phyloP scores from a whole-genome alignment of 2,329 filamentous ascomycete genomes.

The Emericellopsis atlantica region DNA sequence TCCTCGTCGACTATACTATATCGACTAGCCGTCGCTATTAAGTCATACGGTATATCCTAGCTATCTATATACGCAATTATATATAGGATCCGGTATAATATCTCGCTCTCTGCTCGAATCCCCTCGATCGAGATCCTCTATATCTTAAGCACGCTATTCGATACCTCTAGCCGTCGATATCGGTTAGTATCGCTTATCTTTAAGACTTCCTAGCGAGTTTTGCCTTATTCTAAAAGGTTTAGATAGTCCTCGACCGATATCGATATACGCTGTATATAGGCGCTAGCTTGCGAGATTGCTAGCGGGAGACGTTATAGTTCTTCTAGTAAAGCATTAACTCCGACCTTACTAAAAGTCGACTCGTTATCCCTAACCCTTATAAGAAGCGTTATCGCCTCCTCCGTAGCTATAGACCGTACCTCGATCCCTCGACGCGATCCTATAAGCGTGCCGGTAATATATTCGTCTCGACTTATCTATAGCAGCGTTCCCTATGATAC shows the following conservation, averaged over 20 bases:
- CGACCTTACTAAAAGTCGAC: not conserved
- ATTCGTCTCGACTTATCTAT: conserved; percentile 18
- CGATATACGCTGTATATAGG: conserved; percentile 15
- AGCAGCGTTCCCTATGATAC: conserved; percentile 12
- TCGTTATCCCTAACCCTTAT: too few species aligned
- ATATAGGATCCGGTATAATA: conserved; percentile 15
- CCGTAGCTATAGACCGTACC: conserved; percentile 3
- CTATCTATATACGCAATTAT: conserved; percentile 18
- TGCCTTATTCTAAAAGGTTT: conserved; percentile 8
- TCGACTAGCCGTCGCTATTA: conserved; percentile 9
- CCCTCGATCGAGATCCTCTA: conserved; percentile 19
- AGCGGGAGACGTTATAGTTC: conserved; percentile 16
- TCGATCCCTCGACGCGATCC: conserved; percentile 7
- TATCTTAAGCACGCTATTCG: conserved; percentile 19
- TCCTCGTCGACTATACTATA: not conserved
- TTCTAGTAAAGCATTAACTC: conserved; percentile 6
- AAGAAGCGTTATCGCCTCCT: not conserved
- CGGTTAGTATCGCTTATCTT: conserved; percentile 11
- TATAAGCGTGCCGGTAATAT: conserved; percentile 13
- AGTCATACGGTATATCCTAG: conserved; percentile 13
- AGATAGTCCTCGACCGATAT: conserved; percentile 12
- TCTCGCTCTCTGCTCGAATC: conserved; percentile 13
- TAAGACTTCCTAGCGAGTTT: conserved; percentile 10
- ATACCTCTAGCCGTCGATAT: conserved; percentile 11
- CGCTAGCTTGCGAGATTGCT: conserved; percentile 17